Evolutionary conservation across 768 basidiomycete genomes (phyloP).

Genomic region (Pleurotus eryngii): DNA sequence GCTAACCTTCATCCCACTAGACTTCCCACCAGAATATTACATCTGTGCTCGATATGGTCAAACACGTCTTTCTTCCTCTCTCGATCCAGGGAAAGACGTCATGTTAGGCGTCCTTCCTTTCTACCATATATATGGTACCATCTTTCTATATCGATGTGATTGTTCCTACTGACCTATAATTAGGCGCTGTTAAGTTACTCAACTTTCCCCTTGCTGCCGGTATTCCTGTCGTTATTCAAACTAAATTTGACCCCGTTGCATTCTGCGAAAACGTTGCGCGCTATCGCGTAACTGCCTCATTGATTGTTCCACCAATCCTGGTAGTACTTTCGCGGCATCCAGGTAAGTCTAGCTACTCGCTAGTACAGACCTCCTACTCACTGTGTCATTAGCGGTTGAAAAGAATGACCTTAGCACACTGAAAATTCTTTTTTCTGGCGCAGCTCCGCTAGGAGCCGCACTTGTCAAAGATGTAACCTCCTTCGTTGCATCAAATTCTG

Average conservation of each 20-base stretch:
- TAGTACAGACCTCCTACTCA: background rate
- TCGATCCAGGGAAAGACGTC: slow-evolving; percentile 40
- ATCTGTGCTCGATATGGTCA: slow-evolving; percentile 51
- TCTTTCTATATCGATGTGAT: background rate
- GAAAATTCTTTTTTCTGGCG: slow-evolving; percentile 61
- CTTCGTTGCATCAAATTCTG: background rate
- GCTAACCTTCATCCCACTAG: slow-evolving; percentile 22
- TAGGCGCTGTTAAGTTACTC: slow-evolving; percentile 62
- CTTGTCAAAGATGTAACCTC: slow-evolving; percentile 48
- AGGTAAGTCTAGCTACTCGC: slow-evolving; percentile 34
- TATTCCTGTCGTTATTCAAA: slow-evolving; percentile 52
- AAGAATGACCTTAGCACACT: slow-evolving; percentile 67
- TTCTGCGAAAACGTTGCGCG: slow-evolving; percentile 66
- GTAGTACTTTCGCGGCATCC: slow-evolving; percentile 70
- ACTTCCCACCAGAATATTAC: slow-evolving; percentile 71
- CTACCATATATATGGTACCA: slow-evolving; percentile 41
- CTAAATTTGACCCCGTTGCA: slow-evolving; percentile 65
- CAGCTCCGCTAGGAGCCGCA: slow-evolving; percentile 73
- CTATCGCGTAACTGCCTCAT: slow-evolving; percentile 54
- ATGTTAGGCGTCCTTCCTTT: slow-evolving; percentile 66
- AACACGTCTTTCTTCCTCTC: slow-evolving; percentile 35
- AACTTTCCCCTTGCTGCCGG: slow-evolving; percentile 53
- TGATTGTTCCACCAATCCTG: slow-evolving; percentile 83
- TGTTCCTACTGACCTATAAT: background rate
- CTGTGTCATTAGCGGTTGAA: slow-evolving; percentile 45